A percentile compares a stretch with the other conserved stretches of the same genome.
phyloP scores from a whole-genome alignment of 805 yeast species.

The Nakazawaea pomicola region DNA sequence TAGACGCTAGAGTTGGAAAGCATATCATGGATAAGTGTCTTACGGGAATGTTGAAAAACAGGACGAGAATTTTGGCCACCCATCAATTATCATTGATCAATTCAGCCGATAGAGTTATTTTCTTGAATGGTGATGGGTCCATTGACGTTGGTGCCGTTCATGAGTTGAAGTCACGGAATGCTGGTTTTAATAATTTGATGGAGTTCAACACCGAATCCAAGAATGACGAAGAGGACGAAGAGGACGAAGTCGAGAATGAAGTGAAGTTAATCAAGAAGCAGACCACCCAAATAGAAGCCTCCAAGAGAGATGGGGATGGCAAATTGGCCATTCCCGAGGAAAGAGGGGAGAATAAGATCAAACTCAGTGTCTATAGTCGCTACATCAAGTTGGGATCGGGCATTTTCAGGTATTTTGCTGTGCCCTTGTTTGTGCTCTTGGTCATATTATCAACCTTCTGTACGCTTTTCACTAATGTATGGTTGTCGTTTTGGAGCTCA shows the following conservation, averaged over 20 bases:
- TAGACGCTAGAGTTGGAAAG: conserved; percentile 75
- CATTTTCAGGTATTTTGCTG: conserved; percentile 27
- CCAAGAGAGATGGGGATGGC: conserved; percentile 20
- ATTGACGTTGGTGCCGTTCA: conserved; percentile 51
- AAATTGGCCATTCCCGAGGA: conserved; percentile 26
- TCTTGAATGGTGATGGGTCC: conserved; percentile 52
- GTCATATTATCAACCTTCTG: conserved; percentile 40
- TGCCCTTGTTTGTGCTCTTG: conserved; percentile 21
- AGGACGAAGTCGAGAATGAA: conserved; percentile 20
- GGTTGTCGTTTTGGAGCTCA: conserved; percentile 80
- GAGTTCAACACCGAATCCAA: conserved; percentile 34
- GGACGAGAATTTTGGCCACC: conserved; percentile 67
- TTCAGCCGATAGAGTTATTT: conserved; percentile 60
- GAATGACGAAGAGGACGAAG: conserved; percentile 21
- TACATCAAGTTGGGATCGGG: conserved; percentile 58
- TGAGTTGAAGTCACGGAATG: conserved; percentile 39
- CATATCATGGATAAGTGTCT: conserved; percentile 64
- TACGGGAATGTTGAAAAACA: conserved; percentile 41
- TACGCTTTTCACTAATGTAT: conserved; percentile 56
- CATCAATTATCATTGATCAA: conserved; percentile 66
- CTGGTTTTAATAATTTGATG: conserved; percentile 42
- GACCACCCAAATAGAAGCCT: conserved; percentile 22
- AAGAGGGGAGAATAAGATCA: conserved; percentile 31
- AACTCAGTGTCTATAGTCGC: conserved; percentile 38
- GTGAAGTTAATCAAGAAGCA: conserved; percentile 17